These are phyloP conservation scores for Pelagomonas calceolata DNA, from an alignment of 108 stramenopile species.

Conservation along the genomic window DNA sequence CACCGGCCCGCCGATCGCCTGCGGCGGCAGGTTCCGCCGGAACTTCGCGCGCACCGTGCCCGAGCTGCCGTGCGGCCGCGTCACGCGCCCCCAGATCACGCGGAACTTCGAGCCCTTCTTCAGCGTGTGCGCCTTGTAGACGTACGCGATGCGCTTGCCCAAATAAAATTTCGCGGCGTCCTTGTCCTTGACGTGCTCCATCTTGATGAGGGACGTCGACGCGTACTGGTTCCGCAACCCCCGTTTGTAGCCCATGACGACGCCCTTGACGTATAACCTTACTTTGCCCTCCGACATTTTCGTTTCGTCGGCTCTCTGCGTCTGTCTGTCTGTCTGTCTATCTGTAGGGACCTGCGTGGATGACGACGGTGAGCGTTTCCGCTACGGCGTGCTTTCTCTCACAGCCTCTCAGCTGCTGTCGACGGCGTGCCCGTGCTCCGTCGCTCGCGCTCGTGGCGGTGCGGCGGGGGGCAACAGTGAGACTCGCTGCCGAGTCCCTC, in stretches of 20 bases:
- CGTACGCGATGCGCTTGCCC: constrained; percentile 95
- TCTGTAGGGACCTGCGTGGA: too few relatives aligned
- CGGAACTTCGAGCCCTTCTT: constrained; percentile 85
- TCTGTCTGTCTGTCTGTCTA: too few relatives aligned
- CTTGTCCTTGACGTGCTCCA: constrained; percentile 85
- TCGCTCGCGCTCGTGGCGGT: too few relatives aligned
- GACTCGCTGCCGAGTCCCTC: too few relatives aligned
- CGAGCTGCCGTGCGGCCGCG: constrained; percentile 86
- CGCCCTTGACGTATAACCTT: constrained; percentile 91
- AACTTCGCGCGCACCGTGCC: constrained; percentile 98
- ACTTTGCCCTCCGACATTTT: constrained; percentile 7
- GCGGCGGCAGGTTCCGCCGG: constrained; percentile 80
- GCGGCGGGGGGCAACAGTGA: too few relatives aligned
- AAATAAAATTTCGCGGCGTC: constrained; percentile 88
- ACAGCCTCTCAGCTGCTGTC: too few relatives aligned
- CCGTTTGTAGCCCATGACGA: constrained; percentile 94
- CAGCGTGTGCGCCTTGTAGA: constrained; percentile 75
- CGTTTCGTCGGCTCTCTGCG: too few relatives aligned
- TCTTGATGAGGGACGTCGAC: constrained; percentile 92
- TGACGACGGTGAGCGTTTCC: too few relatives aligned
- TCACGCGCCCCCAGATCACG: constrained; percentile 97
- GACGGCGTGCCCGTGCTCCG: too few relatives aligned
- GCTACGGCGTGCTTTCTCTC: too few relatives aligned
- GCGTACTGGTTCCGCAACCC: constrained; percentile 91
- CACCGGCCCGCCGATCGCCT: constrained; percentile 76